Evolutionary conservation across 371 early-diverging fungal genomes (phyloP).

Genomic region (Capniomyces stellatus): DNA sequence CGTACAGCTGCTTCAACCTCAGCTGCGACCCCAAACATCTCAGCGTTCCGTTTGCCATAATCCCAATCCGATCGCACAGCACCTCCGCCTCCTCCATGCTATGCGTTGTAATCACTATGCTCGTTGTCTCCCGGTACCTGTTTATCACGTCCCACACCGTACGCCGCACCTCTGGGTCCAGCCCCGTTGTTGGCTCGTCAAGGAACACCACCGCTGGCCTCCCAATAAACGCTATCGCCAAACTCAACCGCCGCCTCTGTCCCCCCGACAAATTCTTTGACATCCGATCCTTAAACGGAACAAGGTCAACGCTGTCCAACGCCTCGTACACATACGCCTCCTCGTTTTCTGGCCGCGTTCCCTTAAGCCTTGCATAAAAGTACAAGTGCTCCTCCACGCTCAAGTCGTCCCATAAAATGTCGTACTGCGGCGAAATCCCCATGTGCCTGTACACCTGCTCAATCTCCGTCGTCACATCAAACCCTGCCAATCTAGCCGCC

Average conservation of each 20-base stretch:
- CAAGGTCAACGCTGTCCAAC: slow-evolving; percentile 32
- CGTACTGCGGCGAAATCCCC: slow-evolving; percentile 57
- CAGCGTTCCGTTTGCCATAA: slow-evolving; percentile 52
- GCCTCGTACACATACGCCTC: slow-evolving; percentile 25
- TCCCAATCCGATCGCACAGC: slow-evolving; percentile 35
- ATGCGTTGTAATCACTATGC: slow-evolving; percentile 45
- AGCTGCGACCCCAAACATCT: slow-evolving; percentile 40
- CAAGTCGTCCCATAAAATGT: slow-evolving; percentile 57
- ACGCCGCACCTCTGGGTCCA: slow-evolving; percentile 45
- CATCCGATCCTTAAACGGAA: slow-evolving; percentile 28
- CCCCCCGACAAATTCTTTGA: slow-evolving; percentile 46
- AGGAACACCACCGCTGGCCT: slow-evolving; percentile 58
- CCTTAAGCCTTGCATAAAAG: slow-evolving; percentile 54
- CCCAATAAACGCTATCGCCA: slow-evolving; percentile 54
- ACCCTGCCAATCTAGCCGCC: slow-evolving; percentile 37
- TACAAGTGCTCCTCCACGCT: slow-evolving; percentile 50
- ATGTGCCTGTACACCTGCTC: slow-evolving; percentile 39
- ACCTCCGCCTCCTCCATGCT: slow-evolving; percentile 65
- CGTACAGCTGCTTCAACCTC: slow-evolving; percentile 47
- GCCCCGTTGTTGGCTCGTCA: slow-evolving; percentile 75
- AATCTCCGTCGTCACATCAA: slow-evolving; percentile 31
- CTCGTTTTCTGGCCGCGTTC: slow-evolving; percentile 30
- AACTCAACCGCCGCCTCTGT: slow-evolving; percentile 44
- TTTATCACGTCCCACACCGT: slow-evolving; percentile 48
- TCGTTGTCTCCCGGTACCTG: slow-evolving; percentile 31